A percentile compares a stretch with the other conserved stretches of the same genome.
Conservation (phyloP, 345 rosid genomes). For the Salix exigua region DNA sequence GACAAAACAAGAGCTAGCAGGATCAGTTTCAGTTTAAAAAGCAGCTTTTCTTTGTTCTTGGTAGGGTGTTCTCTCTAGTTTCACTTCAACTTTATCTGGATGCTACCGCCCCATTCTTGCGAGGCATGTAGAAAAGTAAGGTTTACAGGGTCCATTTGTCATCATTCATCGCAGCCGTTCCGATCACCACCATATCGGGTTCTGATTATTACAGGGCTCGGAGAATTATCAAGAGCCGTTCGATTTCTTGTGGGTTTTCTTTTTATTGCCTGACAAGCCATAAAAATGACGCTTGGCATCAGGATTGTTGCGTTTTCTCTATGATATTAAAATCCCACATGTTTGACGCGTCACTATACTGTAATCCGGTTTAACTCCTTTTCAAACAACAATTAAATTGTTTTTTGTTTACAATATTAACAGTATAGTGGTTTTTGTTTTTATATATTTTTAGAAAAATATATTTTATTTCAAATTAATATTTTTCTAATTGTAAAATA, state of each 20-base stretch:
- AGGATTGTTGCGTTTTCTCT: not conserved
- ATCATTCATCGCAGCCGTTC: constrained; percentile 4
- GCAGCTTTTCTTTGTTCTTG: constrained; percentile 5
- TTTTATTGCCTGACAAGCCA: not conserved
- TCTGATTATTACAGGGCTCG: not conserved
- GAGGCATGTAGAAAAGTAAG: not conserved
- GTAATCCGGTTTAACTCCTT: no score
- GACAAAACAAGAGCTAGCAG: constrained; percentile 16
- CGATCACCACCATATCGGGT: not conserved
- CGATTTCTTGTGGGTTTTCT: not conserved
- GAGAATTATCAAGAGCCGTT: not conserved
- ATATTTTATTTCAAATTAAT: no score
- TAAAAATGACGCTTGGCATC: not conserved
- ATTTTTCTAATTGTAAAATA: no score
- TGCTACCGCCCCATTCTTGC: not conserved
- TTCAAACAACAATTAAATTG: no score
- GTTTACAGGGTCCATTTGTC: not conserved
- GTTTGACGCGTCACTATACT: not conserved
- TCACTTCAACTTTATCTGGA: not conserved
- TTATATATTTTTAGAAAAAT: no score
- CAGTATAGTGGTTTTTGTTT: no score
- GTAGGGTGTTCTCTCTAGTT: not conserved
- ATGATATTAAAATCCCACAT: not conserved
- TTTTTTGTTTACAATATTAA: no score
- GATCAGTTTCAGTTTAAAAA: constrained; percentile 19